phyloP scores from a whole-genome alignment of 495 filamentous ascomycete genomes.

The Aspergillus funiculosus region DNA sequence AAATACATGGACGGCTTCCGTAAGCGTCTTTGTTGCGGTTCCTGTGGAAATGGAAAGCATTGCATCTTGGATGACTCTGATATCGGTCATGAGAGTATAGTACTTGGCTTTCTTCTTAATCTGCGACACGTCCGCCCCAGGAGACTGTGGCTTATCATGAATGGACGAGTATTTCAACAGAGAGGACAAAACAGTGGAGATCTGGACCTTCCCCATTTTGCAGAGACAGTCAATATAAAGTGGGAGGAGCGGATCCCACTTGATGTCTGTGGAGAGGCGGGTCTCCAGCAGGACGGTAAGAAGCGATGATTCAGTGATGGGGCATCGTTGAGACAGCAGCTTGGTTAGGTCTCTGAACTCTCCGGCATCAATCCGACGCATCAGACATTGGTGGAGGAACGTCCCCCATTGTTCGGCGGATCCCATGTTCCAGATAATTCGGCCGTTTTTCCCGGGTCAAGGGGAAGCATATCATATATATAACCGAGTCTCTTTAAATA shows the following conservation, averaged over 20 bases:
- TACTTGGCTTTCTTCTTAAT: conserved; percentile 17
- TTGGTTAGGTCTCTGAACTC: conserved; percentile 38
- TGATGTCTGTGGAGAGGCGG: conserved; percentile 38
- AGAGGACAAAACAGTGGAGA: conserved; percentile 50
- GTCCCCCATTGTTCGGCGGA: conserved; percentile 39
- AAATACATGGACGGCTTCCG: conserved; percentile 34
- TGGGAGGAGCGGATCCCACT: conserved; percentile 58
- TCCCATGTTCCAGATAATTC: conserved; percentile 14
- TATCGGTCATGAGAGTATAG: conserved; percentile 43
- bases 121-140: conserved; percentile 11
- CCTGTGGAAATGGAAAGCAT: conserved; percentile 39
- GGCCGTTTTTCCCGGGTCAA: neutral
- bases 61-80: conserved; percentile 41
- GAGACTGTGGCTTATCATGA: conserved; percentile 21
- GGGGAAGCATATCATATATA: conserved; percentile 11
- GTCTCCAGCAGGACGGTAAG: conserved; percentile 57
- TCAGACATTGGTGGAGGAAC: conserved; percentile 40
- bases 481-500: neutral
- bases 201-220: conserved; percentile 46
- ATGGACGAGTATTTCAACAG: conserved; percentile 55
- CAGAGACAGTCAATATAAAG: conserved; percentile 60
- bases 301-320: conserved; percentile 37
- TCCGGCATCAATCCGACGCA: conserved; percentile 39
- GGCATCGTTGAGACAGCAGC: conserved; percentile 28
- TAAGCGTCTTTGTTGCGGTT: conserved; percentile 23